phyloP scores from a whole-genome alignment of 2,329 filamentous ascomycete genomes.

The Fusarium pseudoanthophilum region DNA sequence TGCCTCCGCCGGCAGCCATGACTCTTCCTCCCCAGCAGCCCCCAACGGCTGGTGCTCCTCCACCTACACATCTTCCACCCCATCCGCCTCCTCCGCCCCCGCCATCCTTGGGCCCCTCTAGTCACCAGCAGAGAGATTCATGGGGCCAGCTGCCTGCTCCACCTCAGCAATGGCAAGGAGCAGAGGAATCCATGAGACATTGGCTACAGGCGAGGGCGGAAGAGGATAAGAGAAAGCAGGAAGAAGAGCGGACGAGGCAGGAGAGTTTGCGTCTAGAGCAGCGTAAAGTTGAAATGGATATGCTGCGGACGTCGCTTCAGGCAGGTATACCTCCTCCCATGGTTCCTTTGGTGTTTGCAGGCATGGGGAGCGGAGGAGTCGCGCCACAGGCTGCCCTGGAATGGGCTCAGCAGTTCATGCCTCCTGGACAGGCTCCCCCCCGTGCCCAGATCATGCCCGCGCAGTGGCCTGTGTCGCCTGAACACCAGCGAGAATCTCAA shows the following conservation, averaged over 20 bases:
- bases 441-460: conserved; percentile 62
- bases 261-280: conserved; percentile 77
- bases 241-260: conserved; percentile 75
- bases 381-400: conserved; percentile 71
- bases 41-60: conserved; percentile 43
- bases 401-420: conserved; percentile 74
- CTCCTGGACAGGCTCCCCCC: conserved; percentile 58
- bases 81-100: conserved; percentile 44
- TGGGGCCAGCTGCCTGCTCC: conserved; percentile 69
- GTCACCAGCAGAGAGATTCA: conserved; percentile 52
- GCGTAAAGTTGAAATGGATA: conserved; percentile 76
- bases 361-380: conserved; percentile 70
- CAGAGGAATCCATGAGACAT: conserved; percentile 76
- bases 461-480: conserved; percentile 63
- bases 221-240: conserved; percentile 77
- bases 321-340: conserved; percentile 79
- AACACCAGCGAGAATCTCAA: conserved; percentile 64
- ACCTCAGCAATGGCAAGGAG: conserved; percentile 72
- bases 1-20: conserved; percentile 76
- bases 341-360: conserved; percentile 79
- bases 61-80: conserved; percentile 46
- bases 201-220: conserved; percentile 79
- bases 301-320: conserved; percentile 74
- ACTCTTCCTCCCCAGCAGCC: conserved; percentile 63
- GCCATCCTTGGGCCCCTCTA: conserved; percentile 44